Evolutionary conservation across 2,329 filamentous ascomycete species (phyloP), one percentile per base, ranked within the genome.

Genomic region (Botryotinia convoluta): DNA sequence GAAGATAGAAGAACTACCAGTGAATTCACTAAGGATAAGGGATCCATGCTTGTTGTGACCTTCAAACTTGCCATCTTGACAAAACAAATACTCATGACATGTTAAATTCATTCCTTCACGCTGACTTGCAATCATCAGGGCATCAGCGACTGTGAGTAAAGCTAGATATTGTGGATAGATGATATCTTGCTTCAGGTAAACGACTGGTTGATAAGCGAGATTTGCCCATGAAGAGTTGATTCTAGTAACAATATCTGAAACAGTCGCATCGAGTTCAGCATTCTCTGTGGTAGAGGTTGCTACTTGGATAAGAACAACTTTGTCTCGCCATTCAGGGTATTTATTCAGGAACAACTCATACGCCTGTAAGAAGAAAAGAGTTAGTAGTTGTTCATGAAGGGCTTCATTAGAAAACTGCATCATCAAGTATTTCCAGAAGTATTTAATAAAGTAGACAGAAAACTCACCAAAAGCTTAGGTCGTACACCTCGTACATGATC

Each of bases 31-130:
- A 71, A 98, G 85, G 76, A 98, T 97, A 61, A 98, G 86, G 1
- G 94, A 95, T 3, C 94, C 94, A 79, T 96, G 90, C 82, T 93
- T 95, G 84, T 94, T 94, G 73, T 90, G 85, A 3, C 87, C 85
- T 75, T 89, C 84, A 69, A 87, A 86, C 77, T 88, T 89, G 59
- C 95, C 95, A 79, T 98, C 95, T 80, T 98, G 95, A 80, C 95
- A 98, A 77, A 93, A 93, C 48, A 98, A 88, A 80, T 94, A 98
- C 81, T 98, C 95, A 81, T 98, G 96, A 9, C 93, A 95, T 0
- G 95, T 98, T 72, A 98, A 84, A 81, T 98, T 98, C 96, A 98
- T 98, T 75, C 95, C 95, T 82, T 98, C 95, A 70, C 96, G 93
- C 78, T 98, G 90, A 80, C 94, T 97, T 3, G 95, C 97, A 79